A percentile compares a stretch with the other conserved stretches of the same genome.
Conservation (phyloP, 805 yeast genomes). For the Saccharomyces kudriavzevii region DNA sequence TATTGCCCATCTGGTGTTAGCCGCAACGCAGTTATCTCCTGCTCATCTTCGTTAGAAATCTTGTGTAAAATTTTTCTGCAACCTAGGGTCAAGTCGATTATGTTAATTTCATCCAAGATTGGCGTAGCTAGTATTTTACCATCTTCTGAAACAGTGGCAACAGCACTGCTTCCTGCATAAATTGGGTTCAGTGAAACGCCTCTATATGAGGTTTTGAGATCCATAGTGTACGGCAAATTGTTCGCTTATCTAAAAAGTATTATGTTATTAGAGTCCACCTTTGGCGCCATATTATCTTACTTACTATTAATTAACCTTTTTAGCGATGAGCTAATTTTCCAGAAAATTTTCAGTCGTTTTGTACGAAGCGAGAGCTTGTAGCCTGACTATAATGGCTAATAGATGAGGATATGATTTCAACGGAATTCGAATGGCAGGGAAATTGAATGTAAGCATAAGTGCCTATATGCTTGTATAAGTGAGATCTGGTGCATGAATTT, state of each 20-base stretch:
- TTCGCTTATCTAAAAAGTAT: not conserved
- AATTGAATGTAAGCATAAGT: not conserved
- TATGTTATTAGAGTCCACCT: not conserved
- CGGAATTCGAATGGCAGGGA: not conserved
- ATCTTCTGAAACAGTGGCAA: conserved; percentile 58
- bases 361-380: not conserved
- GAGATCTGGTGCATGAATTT: not conserved
- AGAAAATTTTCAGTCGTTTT: not conserved
- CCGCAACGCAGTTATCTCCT: conserved; percentile 62
- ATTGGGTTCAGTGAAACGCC: conserved; percentile 60
- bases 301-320: not conserved
- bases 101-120: conserved; percentile 63
- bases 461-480: not conserved
- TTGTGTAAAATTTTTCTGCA: conserved; percentile 35
- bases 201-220: conserved; percentile 29
- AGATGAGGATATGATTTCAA: not conserved
- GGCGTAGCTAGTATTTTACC: conserved; percentile 70
- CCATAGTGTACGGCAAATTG: conserved; percentile 13
- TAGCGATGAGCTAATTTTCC: not conserved
- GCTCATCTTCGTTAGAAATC: conserved; percentile 78
- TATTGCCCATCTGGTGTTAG: conserved; percentile 68
- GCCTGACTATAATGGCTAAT: not conserved
- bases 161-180: conserved; percentile 71
- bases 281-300: not conserved
- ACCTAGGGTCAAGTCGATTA: conserved; percentile 50